Evolutionary conservation across 2,329 filamentous ascomycete genomes (phyloP).

Genomic region (Ophiostoma himal-ulmi): DNA sequence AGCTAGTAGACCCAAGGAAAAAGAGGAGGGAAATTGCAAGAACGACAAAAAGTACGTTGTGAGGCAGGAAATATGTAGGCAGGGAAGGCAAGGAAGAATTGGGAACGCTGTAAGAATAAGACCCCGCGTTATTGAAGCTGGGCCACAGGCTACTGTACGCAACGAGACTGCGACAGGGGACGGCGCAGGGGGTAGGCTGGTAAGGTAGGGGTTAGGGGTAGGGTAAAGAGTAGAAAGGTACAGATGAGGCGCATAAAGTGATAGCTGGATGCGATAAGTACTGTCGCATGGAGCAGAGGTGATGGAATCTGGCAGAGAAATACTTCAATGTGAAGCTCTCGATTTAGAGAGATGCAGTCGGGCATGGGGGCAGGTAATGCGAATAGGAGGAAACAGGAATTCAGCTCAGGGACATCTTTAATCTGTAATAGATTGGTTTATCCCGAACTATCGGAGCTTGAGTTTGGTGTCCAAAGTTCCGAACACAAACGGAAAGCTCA

Average conservation of each 20-base stretch:
- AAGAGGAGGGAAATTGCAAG: not conserved
- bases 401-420: not conserved
- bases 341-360: not conserved
- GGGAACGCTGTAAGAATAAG: not conserved
- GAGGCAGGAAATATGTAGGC: not conserved
- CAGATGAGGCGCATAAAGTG: not conserved
- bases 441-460: not conserved
- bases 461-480: not conserved
- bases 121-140: not conserved
- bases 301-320: not conserved
- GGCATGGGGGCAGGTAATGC: not conserved
- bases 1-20: conserved; percentile 11
- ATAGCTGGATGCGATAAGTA: not conserved
- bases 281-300: not conserved
- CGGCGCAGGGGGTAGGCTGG: not conserved
- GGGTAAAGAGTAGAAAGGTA: not conserved
- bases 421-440: not conserved
- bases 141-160: not conserved
- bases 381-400: not conserved
- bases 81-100: not conserved
- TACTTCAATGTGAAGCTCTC: not conserved
- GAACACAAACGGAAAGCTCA: not conserved
- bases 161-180: not conserved
- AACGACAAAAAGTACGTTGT: not conserved
- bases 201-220: not conserved